Evolutionary conservation across 495 filamentous ascomycete genomes (phyloP), one percentile per base, ranked within the genome.

Genomic region (Aspergillus sparsus): DNA sequence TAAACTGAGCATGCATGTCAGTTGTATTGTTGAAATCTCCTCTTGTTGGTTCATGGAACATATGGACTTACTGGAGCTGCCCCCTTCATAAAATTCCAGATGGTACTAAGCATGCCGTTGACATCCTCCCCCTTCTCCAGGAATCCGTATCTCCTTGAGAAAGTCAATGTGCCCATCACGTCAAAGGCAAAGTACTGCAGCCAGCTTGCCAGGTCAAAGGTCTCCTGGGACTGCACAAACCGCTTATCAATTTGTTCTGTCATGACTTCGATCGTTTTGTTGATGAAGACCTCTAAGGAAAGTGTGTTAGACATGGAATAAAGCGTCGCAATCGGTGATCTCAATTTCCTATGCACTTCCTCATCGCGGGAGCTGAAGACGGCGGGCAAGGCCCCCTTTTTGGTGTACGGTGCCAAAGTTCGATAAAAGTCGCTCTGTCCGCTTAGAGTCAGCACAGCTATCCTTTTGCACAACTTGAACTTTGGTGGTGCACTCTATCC

Each of bases 121-220:
- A 73, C 64, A 62, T 79, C 76, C 32, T 60, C 41, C 8, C 67
- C 75, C 16, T 58, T 37, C 44, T 79, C 74, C 7, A 79, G 49
- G 45, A 78, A 77, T 1, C 76, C 75, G 3, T 72, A 64, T 16
- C 72, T 65, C 33, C 66, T 63, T 0, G 62, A 67, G 56, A 78
- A 78, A 2, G 73, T 72, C 7, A 79, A 53, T 32, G 66, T 65
- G 35, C 74, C 74, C 32, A 78, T 70, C 6, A 74, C 71, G 58
- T 79, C 76, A 56, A 77, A 78, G 0, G 78, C 77, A 61, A 76
- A 82, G 55, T 62, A 73, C 46, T 82, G 78, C 18, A 82, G 33
- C 76, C 74, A 80, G 1, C 58, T 45, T 0, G 63, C 71, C 0
- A 80, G 52, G 49, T 76, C 66, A 37, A 67, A 74, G 0, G 54